These are phyloP conservation scores for Jimgerdemannia lactiflua DNA, from an alignment of 192 early-diverging fungal genomes.

Conservation along the genomic window DNA sequence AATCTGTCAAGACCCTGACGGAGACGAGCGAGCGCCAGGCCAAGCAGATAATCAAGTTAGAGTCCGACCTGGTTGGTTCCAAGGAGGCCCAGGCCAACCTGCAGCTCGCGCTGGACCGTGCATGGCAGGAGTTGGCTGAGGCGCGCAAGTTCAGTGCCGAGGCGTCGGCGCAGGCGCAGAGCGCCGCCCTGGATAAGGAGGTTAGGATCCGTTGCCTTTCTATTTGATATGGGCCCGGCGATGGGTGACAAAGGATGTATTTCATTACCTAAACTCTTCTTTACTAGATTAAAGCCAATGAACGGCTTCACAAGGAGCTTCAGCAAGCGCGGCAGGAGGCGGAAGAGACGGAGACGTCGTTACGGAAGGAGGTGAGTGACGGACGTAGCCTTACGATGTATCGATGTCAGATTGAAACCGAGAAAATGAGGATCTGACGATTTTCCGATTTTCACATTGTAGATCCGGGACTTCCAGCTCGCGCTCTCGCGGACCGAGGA, in stretches of 20 bases:
- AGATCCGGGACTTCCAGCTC: constrained; percentile 43
- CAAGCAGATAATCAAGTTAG: constrained; percentile 24
- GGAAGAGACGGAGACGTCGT: constrained; percentile 24
- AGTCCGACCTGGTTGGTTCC: constrained; percentile 3
- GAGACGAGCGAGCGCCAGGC: constrained; percentile 24
- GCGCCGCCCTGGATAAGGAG: constrained; percentile 45
- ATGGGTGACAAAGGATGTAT: too few species aligned
- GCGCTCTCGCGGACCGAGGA: constrained; percentile 37
- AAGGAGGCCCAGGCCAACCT: constrained; percentile 10
- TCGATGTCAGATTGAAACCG: too few species aligned
- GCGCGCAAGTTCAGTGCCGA: not conserved
- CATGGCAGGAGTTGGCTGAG: not conserved
- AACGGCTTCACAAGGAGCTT: constrained; percentile 39
- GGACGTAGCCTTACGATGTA: not conserved
- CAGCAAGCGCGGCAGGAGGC: constrained; percentile 23
- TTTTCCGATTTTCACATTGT: constrained; percentile 6
- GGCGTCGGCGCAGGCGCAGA: constrained; percentile 30
- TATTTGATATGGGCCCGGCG: not conserved
- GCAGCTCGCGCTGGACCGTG: constrained; percentile 4
- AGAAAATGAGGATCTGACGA: not conserved
- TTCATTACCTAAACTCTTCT: too few species aligned
- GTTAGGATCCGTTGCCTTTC: constrained; percentile 6
- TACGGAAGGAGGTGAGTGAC: constrained; percentile 20
- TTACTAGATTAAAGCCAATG: constrained; percentile 30
- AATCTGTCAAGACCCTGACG: constrained; percentile 20